Percentiles rank a stretch among this genome's conserved stretches.
These are phyloP conservation scores for Trypanosoma theileri DNA, from an alignment of 208 protist species.

Conservation along the genomic window DNA sequence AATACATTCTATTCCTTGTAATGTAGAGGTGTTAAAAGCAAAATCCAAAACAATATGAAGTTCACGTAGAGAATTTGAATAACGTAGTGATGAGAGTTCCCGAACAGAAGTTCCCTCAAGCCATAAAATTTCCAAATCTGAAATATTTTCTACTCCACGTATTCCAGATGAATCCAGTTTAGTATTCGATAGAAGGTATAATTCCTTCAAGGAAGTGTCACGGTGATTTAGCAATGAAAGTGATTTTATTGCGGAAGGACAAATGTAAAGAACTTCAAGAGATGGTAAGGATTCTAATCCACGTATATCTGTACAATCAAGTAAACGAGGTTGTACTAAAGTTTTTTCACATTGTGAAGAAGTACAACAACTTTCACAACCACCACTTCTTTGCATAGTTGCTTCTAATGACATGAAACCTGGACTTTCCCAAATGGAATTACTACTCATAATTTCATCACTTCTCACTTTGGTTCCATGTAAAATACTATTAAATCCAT, in stretches of 20 bases:
- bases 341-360: not conserved
- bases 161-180: constrained; percentile 3
- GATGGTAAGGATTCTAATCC: not conserved
- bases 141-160: constrained; percentile 16
- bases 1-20: constrained; percentile 45
- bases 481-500: not conserved
- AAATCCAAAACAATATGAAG: constrained; percentile 53
- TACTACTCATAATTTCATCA: not conserved
- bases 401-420: not conserved
- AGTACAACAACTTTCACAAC: not conserved
- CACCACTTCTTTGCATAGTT: not conserved
- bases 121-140: constrained; percentile 51
- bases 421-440: not conserved
- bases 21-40: constrained; percentile 33
- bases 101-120: constrained; percentile 44
- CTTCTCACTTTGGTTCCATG: no score
- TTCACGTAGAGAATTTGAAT: constrained; percentile 36
- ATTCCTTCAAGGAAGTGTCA: constrained; percentile 14
- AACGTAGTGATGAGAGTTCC: constrained; percentile 11
- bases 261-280: constrained; percentile 20
- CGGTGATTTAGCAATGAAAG: not conserved
- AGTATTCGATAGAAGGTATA: constrained; percentile 28
- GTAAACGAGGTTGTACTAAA: not conserved
- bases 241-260: constrained; percentile 6
- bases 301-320: not conserved